Conservation (phyloP, 805 yeast genomes). For the Kuraishia hungarica region DNA sequence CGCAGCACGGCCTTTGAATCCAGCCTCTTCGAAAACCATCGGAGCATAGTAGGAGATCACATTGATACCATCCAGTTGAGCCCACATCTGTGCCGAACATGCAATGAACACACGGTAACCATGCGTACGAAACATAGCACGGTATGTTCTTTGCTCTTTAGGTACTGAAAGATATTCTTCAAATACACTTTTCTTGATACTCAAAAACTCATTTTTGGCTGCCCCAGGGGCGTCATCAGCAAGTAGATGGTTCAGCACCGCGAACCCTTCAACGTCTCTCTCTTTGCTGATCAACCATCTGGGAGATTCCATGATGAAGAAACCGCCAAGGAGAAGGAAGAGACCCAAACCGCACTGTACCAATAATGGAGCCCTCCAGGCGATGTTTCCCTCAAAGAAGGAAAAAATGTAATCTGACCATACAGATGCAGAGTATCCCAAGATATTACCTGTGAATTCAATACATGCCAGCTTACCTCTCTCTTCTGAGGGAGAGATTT, state of each 20-base stretch:
- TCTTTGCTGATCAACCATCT: constrained; percentile 80
- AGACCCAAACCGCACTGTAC: constrained; percentile 68
- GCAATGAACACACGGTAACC: constrained; percentile 60
- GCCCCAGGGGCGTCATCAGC: constrained; percentile 15
- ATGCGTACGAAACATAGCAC: constrained; percentile 30
- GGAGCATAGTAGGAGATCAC: constrained; percentile 88
- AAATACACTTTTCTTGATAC: constrained; percentile 33
- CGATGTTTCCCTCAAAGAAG: constrained; percentile 45
- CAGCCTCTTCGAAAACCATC: constrained; percentile 83
- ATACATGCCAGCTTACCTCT: constrained; percentile 82
- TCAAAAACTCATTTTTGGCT: constrained; percentile 32
- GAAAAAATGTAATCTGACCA: constrained; percentile 83
- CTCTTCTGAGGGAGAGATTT: constrained; percentile 79
- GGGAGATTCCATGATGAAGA: constrained; percentile 78
- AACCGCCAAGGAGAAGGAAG: constrained; percentile 60
- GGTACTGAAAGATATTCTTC: constrained; percentile 29
- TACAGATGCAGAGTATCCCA: constrained; percentile 75
- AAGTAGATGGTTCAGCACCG: constrained; percentile 25
- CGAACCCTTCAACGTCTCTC: constrained; percentile 45
- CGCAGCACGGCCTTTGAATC: constrained; percentile 80
- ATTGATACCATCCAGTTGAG: constrained; percentile 85
- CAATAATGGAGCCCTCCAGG: constrained; percentile 77
- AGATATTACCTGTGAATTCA: constrained; percentile 79
- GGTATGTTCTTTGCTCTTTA: constrained; percentile 31
- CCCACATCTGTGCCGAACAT: constrained; percentile 79